Evolutionary conservation across 1,284 basidiomycete species (phyloP).

Genomic region (Veloporphyrellus conicus): DNA sequence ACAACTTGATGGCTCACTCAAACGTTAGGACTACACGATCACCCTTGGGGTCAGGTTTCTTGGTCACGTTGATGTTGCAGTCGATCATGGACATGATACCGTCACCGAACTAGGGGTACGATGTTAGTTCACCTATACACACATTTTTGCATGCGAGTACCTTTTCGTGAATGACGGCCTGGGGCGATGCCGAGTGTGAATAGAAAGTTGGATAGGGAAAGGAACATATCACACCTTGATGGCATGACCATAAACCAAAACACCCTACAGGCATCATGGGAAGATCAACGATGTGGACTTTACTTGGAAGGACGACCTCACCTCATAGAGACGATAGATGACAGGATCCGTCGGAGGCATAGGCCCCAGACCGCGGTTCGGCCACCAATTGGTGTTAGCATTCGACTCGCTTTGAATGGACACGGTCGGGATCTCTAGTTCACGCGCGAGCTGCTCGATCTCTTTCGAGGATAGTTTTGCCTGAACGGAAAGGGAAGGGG

Average conservation of each 20-base stretch:
- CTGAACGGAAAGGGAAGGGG: constrained; percentile 31
- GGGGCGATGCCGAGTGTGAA: constrained; percentile 3
- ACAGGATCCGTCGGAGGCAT: constrained; percentile 76
- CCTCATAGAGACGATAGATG: constrained; percentile 83
- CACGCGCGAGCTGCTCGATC: constrained; percentile 47
- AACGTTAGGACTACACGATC: constrained; percentile 80
- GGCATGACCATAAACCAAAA: constrained; percentile 77
- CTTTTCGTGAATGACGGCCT: constrained; percentile 86
- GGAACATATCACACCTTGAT: constrained; percentile 55
- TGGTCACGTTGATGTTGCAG: constrained; percentile 69
- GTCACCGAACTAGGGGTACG: constrained; percentile 66
- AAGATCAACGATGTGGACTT: neutral
- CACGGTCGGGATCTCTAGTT: constrained; percentile 45
- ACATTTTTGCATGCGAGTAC: constrained; percentile 31
- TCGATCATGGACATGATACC: constrained; percentile 92
- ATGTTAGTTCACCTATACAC: neutral
- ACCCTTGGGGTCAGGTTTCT: constrained; percentile 76
- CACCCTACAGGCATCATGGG: constrained; percentile 40
- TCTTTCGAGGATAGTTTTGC: constrained; percentile 68
- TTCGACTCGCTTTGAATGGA: constrained; percentile 52
- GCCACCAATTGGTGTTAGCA: constrained; percentile 68
- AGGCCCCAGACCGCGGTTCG: constrained; percentile 59
- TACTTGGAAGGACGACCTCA: constrained; percentile 27
- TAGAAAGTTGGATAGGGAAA: neutral
- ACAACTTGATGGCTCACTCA: constrained; percentile 53